phyloP scores from a whole-genome alignment of 1,139 yeast species.

The Lodderomyces beijingensis region DNA sequence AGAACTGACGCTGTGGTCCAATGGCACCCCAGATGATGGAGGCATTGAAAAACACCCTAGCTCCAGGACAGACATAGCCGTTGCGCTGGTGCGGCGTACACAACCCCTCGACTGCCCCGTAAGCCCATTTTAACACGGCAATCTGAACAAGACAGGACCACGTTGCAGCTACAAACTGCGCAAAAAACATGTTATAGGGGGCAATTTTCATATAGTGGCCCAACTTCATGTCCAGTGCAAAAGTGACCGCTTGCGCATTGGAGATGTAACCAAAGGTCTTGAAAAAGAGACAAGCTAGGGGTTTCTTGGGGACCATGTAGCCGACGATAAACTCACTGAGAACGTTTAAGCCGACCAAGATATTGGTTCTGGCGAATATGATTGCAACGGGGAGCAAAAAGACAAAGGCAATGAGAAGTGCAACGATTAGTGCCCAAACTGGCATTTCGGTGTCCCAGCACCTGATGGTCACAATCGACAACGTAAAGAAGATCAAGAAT shows the following conservation, averaged over 20 bases:
- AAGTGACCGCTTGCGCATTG: constrained; percentile 49
- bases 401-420: constrained; percentile 36
- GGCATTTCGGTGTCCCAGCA: constrained; percentile 45
- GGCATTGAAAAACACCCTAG: constrained; percentile 42
- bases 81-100: constrained; percentile 44
- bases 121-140: constrained; percentile 43
- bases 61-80: constrained; percentile 41
- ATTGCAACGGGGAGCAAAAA: constrained; percentile 43
- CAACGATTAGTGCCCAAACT: constrained; percentile 34
- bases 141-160: constrained; percentile 45
- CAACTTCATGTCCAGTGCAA: constrained; percentile 51
- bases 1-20: constrained; percentile 38
- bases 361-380: constrained; percentile 39
- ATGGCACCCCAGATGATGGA: constrained; percentile 48
- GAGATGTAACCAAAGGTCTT: constrained; percentile 48
- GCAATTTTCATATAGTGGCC: constrained; percentile 53
- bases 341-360: constrained; percentile 43
- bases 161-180: constrained; percentile 43
- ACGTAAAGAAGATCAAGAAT: constrained; percentile 38
- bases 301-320: constrained; percentile 46
- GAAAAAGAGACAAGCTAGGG: constrained; percentile 45
- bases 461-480: constrained; percentile 36
- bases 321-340: constrained; percentile 44
- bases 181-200: constrained; percentile 41
- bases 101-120: constrained; percentile 40